Percentiles rank a stretch among this genome's conserved stretches.
phyloP scores from a whole-genome alignment of 1,284 basidiomycete genomes.

The Pseudozyma sp. region DNA sequence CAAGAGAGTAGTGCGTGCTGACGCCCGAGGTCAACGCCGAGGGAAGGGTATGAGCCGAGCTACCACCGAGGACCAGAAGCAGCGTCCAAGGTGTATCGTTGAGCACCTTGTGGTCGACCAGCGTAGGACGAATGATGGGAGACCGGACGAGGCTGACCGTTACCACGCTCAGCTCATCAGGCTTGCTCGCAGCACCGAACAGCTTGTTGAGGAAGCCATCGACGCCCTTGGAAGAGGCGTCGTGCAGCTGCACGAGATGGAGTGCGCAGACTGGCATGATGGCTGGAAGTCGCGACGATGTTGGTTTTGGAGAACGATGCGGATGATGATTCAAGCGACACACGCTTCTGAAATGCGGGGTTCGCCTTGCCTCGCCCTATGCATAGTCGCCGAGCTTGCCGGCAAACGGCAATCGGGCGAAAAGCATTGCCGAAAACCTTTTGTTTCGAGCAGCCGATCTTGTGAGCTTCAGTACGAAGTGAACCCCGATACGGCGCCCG shows the following conservation, averaged over 20 bases:
- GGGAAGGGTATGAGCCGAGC: conserved; percentile 4
- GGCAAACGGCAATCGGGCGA: conserved; percentile 6
- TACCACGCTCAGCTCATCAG: conserved; percentile 14
- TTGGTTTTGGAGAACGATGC: not conserved
- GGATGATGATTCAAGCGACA: not conserved
- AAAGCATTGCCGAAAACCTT: conserved; percentile 15
- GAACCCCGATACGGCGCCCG: conserved; percentile 10
- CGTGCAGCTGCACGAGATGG: conserved; percentile 33
- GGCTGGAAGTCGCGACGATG: not conserved
- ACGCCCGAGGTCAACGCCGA: not conserved
- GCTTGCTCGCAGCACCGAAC: conserved; percentile 1
- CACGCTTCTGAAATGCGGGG: conserved; percentile 1
- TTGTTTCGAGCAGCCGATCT: not conserved
- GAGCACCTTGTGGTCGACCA: conserved; percentile 34
- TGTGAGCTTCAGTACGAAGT: not conserved
- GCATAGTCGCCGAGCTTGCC: not conserved
- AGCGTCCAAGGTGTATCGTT: conserved; percentile 43
- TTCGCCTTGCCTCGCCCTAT: not conserved
- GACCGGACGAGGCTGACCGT: conserved; percentile 27
- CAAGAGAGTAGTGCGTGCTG: conserved; percentile 25
- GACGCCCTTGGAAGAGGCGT: conserved; percentile 13
- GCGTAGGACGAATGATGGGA: conserved; percentile 37
- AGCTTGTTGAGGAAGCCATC: conserved; percentile 21
- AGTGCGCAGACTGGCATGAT: conserved; percentile 40
- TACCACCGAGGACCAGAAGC: conserved; percentile 22